A percentile compares a stretch with the other conserved stretches of the same genome.
phyloP scores from a whole-genome alignment of 768 basidiomycete genomes.

The Leccinum subtestaceum region DNA sequence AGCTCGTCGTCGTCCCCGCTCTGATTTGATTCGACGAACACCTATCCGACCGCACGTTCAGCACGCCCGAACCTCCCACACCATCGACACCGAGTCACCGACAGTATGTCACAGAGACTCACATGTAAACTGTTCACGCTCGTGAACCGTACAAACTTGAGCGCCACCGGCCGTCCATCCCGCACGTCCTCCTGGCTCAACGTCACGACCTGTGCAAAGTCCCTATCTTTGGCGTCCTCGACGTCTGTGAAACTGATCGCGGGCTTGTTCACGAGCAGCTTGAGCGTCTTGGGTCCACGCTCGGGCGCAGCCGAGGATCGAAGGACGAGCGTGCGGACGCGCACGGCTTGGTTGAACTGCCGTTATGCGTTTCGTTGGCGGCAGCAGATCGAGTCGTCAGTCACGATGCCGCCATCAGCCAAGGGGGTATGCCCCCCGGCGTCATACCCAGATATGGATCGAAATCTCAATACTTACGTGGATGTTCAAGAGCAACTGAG shows the following conservation, averaged over 20 bases:
- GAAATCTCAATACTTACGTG: conserved; percentile 41
- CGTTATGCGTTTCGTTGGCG: neutral
- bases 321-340: conserved; percentile 57
- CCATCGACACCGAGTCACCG: too few species aligned
- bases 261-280: conserved; percentile 59
- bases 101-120: neutral
- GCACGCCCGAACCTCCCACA: neutral
- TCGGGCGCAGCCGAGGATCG: conserved; percentile 34
- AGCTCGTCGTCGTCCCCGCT: conserved; percentile 48
- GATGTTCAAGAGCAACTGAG: conserved; percentile 66
- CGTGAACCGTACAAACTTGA: conserved; percentile 72
- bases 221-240: conserved; percentile 46
- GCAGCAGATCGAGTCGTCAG: neutral
- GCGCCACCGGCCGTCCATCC: conserved; percentile 41
- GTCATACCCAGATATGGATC: neutral
- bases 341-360: conserved; percentile 66
- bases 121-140: conserved; percentile 65
- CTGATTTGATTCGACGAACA: conserved; percentile 70
- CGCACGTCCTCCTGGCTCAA: conserved; percentile 48
- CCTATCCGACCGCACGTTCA: conserved; percentile 37
- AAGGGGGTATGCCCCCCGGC: too few species aligned
- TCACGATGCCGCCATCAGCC: too few species aligned
- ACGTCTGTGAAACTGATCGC: conserved; percentile 66
- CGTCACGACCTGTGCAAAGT: conserved; percentile 56
- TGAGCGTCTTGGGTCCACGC: conserved; percentile 59